These are phyloP conservation scores for Pestalotiopsis sp. DNA, from an alignment of 2,329 filamentous ascomycete genomes.

Conservation along the genomic window DNA sequence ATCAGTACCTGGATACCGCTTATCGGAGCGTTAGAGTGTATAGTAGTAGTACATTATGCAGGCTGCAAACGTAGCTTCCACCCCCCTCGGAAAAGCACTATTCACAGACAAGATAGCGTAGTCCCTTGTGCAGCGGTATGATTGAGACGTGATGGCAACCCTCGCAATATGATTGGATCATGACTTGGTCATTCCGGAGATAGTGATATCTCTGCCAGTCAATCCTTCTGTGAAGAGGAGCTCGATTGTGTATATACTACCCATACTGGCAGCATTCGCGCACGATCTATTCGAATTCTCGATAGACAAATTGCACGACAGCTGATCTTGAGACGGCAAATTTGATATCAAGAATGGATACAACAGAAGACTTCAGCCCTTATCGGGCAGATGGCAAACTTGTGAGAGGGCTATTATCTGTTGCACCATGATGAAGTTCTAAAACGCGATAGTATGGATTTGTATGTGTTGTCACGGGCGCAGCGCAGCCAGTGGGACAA, in stretches of 20 bases:
- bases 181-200: not conserved
- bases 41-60: not conserved
- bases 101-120: constrained; percentile 5
- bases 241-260: too few relatives aligned
- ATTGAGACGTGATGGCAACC: not conserved
- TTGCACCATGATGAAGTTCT: constrained; percentile 3
- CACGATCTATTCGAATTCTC: too few relatives aligned
- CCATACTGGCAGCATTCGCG: too few relatives aligned
- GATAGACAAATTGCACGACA: too few relatives aligned
- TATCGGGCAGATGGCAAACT: constrained; percentile 25
- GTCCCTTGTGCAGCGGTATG: not conserved
- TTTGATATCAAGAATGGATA: constrained; percentile 18
- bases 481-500: constrained; percentile 61
- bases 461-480: constrained; percentile 65
- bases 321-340: too few relatives aligned
- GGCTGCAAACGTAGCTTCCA: not conserved
- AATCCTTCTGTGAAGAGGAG: not conserved
- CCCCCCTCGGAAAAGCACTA: constrained; percentile 21
- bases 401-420: constrained; percentile 24
- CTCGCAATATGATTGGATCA: constrained; percentile 5
- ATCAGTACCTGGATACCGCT: too few relatives aligned
- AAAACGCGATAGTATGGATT: constrained; percentile 58
- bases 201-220: not conserved
- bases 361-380: constrained; percentile 23
- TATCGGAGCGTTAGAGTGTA: not conserved